Evolutionary conservation across 2,329 filamentous ascomycete genomes (phyloP).

Genomic region (Pseudofabraea citricarpa): DNA sequence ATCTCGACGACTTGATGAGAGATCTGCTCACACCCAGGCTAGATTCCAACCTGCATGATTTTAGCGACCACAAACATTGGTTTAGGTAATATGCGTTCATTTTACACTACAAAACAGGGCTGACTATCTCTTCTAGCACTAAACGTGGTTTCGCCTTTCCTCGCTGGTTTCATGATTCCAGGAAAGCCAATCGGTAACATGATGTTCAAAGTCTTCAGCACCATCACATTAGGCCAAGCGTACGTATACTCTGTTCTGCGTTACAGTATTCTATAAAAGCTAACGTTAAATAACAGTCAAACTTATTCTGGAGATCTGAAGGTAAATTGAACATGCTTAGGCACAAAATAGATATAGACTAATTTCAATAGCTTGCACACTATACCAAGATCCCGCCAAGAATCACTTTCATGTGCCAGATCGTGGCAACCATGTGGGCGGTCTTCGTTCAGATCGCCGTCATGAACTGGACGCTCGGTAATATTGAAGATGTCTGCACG

Average conservation of each 20-base stretch:
- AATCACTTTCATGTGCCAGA: slow-evolving; percentile 44
- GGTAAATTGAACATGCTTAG: too few species aligned
- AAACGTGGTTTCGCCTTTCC: slow-evolving; percentile 68
- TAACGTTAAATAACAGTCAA: too few species aligned
- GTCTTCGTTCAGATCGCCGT: slow-evolving; percentile 44
- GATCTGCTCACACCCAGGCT: not conserved
- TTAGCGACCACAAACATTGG: slow-evolving; percentile 61
- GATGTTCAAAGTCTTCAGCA: slow-evolving; percentile 73
- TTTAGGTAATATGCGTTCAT: slow-evolving; percentile 38
- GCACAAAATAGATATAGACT: too few species aligned
- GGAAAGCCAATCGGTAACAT: slow-evolving; percentile 69
- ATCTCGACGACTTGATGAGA: too few species aligned
- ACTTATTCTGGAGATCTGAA: slow-evolving; percentile 16
- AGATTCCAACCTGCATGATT: slow-evolving; percentile 62
- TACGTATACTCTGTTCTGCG: too few species aligned
- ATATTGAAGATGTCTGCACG: slow-evolving; percentile 39
- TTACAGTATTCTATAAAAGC: too few species aligned
- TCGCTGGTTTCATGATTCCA: slow-evolving; percentile 65
- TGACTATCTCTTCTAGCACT: slow-evolving; percentile 47
- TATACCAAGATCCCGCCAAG: slow-evolving; percentile 62
- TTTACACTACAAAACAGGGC: not conserved
- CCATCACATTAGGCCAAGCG: slow-evolving; percentile 52
- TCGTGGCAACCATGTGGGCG: slow-evolving; percentile 43
- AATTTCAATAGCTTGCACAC: slow-evolving; percentile 63
- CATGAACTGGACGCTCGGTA: slow-evolving; percentile 43